These are phyloP conservation scores for Penicillium goetzii DNA, from an alignment of 495 filamentous ascomycete species.

Conservation along the genomic window DNA sequence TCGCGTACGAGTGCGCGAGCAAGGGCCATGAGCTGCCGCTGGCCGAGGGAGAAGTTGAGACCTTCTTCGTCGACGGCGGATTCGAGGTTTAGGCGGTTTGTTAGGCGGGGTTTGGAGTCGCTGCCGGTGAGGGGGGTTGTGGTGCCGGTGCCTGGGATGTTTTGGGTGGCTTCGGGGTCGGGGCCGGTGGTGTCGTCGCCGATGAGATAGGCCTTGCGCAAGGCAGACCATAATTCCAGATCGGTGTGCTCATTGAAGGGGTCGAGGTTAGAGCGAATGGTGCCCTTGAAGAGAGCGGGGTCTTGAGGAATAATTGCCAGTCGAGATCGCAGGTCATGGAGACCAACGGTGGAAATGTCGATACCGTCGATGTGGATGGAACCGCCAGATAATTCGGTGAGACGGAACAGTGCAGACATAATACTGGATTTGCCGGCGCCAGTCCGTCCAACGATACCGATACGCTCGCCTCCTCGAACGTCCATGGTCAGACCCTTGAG, in stretches of 20 bases:
- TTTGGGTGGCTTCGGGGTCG: slow-evolving; percentile 29
- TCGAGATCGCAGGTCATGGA: slow-evolving; percentile 83
- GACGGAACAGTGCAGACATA: slow-evolving; percentile 89
- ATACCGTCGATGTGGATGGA: slow-evolving; percentile 88
- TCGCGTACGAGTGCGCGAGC: slow-evolving; percentile 86
- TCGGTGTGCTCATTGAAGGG: slow-evolving; percentile 89
- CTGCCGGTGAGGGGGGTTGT: slow-evolving; percentile 18
- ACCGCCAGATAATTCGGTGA: slow-evolving; percentile 84
- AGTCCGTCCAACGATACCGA: slow-evolving; percentile 92
- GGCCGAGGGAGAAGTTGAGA: slow-evolving; percentile 93
- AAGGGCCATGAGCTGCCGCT: slow-evolving; percentile 93
- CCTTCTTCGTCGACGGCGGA: slow-evolving; percentile 89
- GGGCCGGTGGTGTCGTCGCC: slow-evolving; percentile 42
- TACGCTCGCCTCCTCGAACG: slow-evolving; percentile 81
- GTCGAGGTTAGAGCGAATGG: slow-evolving; percentile 87
- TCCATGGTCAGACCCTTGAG: slow-evolving; percentile 78
- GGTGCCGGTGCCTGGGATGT: slow-evolving; percentile 25
- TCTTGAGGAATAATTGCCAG: slow-evolving; percentile 97
- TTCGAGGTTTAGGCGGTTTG: slow-evolving; percentile 76
- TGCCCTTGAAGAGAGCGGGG: slow-evolving; percentile 91
- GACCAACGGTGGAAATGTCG: slow-evolving; percentile 81
- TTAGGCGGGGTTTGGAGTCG: slow-evolving; percentile 20
- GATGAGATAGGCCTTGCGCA: slow-evolving; percentile 80
- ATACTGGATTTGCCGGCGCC: slow-evolving; percentile 95
- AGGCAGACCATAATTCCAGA: slow-evolving; percentile 82